A percentile compares a stretch with the other conserved stretches of the same genome.
These are phyloP conservation scores for Metroxylon sagu DNA, from an alignment of 176 grass and related monocot species.

Conservation along the genomic window DNA sequence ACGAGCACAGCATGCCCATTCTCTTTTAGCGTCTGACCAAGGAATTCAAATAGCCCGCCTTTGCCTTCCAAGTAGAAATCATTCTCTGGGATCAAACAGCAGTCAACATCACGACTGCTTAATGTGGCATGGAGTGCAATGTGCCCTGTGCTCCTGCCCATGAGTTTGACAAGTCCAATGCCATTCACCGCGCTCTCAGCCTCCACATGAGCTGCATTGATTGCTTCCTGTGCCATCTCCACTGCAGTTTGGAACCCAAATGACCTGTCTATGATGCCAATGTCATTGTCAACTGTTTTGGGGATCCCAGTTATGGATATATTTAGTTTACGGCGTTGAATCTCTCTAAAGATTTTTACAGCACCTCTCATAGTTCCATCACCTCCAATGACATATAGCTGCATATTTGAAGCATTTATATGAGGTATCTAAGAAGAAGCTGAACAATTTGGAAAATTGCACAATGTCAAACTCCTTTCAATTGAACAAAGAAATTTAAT, in stretches of 20 bases:
- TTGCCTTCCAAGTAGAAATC: conserved; percentile 74
- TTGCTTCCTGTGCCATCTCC: conserved; percentile 77
- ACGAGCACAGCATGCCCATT: conserved; percentile 70
- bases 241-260: conserved; percentile 92
- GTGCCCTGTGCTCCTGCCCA: conserved; percentile 92
- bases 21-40: conserved; percentile 49
- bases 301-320: conserved; percentile 73
- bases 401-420: not conserved
- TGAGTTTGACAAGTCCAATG: conserved; percentile 82
- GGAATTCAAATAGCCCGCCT: conserved; percentile 64
- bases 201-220: conserved; percentile 69
- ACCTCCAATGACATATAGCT: conserved; percentile 68
- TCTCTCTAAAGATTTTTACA: conserved; percentile 53
- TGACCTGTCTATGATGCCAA: conserved; percentile 93
- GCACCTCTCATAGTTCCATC: conserved; percentile 95
- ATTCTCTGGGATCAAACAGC: conserved; percentile 81
- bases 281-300: conserved; percentile 88
- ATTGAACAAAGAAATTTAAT: no score
- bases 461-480: no score
- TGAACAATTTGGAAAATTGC: no score
- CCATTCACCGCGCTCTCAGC: conserved; percentile 82
- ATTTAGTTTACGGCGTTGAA: conserved; percentile 51
- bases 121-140: conserved; percentile 72
- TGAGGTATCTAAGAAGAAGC: no score
- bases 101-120: conserved; percentile 89